Evolutionary conservation across 495 filamentous ascomycete genomes (phyloP).

Genomic region (Neurospora sp.): DNA sequence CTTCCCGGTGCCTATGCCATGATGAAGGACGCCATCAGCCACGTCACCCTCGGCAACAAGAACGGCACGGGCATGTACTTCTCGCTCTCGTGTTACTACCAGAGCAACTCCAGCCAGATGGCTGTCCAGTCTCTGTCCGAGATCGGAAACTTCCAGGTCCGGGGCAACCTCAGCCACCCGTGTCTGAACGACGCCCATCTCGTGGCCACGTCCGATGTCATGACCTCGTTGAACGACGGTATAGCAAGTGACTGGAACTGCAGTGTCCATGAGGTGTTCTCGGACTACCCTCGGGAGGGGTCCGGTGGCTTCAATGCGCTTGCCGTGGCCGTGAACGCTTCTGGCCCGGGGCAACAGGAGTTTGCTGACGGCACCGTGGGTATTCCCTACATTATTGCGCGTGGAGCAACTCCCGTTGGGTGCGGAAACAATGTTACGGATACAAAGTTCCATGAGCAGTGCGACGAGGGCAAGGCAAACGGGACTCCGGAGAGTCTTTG

Average conservation of each 20-base stretch:
- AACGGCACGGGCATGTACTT: slow-evolving; percentile 24
- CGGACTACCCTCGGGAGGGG: slow-evolving; percentile 30
- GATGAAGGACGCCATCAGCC: slow-evolving; percentile 18
- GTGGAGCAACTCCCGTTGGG: slow-evolving; percentile 35
- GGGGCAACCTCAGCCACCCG: slow-evolving; percentile 25
- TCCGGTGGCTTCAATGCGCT: slow-evolving; percentile 33
- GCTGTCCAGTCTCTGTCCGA: slow-evolving; percentile 32
- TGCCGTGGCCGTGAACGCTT: slow-evolving; percentile 34
- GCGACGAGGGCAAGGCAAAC: slow-evolving; percentile 34
- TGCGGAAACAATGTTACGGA: slow-evolving; percentile 39
- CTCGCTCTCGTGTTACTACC: slow-evolving; percentile 24
- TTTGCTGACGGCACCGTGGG: slow-evolving; percentile 34
- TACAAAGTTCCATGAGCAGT: slow-evolving; percentile 30
- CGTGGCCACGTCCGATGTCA: slow-evolving; percentile 29
- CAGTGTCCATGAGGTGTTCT: slow-evolving; percentile 39
- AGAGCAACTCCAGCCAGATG: slow-evolving; percentile 10
- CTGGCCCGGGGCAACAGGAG: slow-evolving; percentile 24
- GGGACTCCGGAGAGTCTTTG: slow-evolving; percentile 27
- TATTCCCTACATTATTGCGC: slow-evolving; percentile 40
- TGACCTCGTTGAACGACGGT: slow-evolving; percentile 29
- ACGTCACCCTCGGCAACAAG: slow-evolving; percentile 10
- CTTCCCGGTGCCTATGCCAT: slow-evolving; percentile 18
- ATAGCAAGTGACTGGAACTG: slow-evolving; percentile 38
- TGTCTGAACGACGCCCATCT: slow-evolving; percentile 39
- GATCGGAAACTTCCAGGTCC: slow-evolving; percentile 33